Base-by-base conservation (phyloP, 2,329 filamentous ascomycete genomes). In the Seiridium cupressi region DNA sequence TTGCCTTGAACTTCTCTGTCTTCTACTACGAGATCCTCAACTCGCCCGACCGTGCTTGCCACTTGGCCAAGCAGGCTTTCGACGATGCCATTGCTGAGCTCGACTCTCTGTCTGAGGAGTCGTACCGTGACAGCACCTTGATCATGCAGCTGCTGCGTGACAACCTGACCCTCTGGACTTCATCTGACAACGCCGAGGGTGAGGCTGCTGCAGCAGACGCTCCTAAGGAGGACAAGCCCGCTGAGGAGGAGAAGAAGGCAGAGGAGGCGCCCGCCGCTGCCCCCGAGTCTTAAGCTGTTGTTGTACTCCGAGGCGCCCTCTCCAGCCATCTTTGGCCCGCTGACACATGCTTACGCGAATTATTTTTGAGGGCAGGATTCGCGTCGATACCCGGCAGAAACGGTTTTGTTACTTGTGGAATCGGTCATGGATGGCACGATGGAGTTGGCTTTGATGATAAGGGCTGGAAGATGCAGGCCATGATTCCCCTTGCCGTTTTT, bases 1-100 rank as follows among this genome's bases (percentile, higher is more conserved):
- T 98, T 73, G 94, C 94, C 69, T 89, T 98, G 71, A 98, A 97
- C 90, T 97, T 98, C 88, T 97, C 93, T 66, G 94, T 97, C 73
- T 97, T 97, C 86, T 97, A 97, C 88, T 97, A 97, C 81, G 95
- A 97, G 87, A 97, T 97, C 77, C 85, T 97, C 76, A 98, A 97
- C 89, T 96, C 93, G 42, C 94, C 93, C 73, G 93, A 97, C 81
- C 92, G 91, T 76, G 94, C 94, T 74, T 98, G 94, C 88, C 94
- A 98, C 78, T 89, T 98, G 69, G 94, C 94, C 80, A 98, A 98
- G 89, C 94, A 98, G 85, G 94, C 95, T 55, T 98, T 98, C 75
- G 94, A 98, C 77, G 94, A 97, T 78, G 94, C 94, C 73, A 97
- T 98, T 77, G 94, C 94, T 74, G 93, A 98, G 88, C 92, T 98